Evolutionary conservation across 805 yeast genomes (phyloP).

Genomic region (Kazachstania psychrophila): DNA sequence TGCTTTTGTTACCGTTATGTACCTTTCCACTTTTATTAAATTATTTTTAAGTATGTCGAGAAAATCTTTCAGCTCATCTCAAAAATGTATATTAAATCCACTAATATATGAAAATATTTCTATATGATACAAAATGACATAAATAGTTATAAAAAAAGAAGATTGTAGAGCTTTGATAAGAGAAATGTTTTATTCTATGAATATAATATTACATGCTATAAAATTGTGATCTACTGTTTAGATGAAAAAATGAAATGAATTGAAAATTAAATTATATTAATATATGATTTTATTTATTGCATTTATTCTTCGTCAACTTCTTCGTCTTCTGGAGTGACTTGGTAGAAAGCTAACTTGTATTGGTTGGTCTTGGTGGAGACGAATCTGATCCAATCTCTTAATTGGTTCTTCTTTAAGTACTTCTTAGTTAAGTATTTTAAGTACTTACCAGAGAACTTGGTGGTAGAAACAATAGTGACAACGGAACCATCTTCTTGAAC

Average conservation of each 20-base stretch:
- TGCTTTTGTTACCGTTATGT: no score
- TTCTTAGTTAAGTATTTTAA: slow-evolving; percentile 98
- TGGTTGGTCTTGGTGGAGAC: slow-evolving; percentile 91
- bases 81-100: no score
- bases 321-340: slow-evolving; percentile 90
- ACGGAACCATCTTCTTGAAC: slow-evolving; percentile 84
- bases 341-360: slow-evolving; percentile 98
- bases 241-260: background rate
- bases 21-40: no score
- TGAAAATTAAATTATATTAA: background rate
- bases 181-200: no score
- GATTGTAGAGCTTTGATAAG: no score
- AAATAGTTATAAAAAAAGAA: background rate
- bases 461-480: slow-evolving; percentile 77
- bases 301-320: slow-evolving; percentile 69
- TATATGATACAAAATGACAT: background rate
- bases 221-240: no score
- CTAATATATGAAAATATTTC: background rate
- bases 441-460: slow-evolving; percentile 99
- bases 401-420: slow-evolving; percentile 99
- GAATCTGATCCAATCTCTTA: slow-evolving; percentile 99
- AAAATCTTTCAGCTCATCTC: background rate
- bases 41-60: no score
- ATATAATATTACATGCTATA: no score
- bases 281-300: slow-evolving; percentile 6